Percentiles rank a stretch among this genome's conserved stretches.
Evolutionary conservation across 2,329 filamentous ascomycete genomes (phyloP).

Genomic region (Grosmannia clavigera): DNA sequence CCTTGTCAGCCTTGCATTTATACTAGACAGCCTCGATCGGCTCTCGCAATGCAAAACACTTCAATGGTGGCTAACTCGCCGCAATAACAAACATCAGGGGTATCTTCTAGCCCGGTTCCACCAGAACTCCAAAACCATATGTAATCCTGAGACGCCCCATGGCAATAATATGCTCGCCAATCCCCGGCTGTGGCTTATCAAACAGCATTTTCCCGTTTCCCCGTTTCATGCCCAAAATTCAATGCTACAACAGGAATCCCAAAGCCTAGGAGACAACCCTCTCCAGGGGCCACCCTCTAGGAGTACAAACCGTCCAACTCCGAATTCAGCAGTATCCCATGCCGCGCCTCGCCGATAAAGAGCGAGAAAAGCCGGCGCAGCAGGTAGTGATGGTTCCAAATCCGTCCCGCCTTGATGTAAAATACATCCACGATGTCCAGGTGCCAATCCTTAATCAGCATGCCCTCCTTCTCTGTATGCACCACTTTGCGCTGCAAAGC

Average conservation of each 20-base stretch:
- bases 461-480: slow-evolving; percentile 29
- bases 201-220: neutral
- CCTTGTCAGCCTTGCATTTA: too few species aligned
- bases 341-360: slow-evolving; percentile 35
- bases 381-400: slow-evolving; percentile 36
- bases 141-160: neutral
- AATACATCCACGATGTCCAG: slow-evolving; percentile 46
- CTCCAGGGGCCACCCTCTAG: too few species aligned
- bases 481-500: slow-evolving; percentile 36
- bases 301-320: neutral
- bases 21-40: too few species aligned
- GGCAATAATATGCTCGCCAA: neutral
- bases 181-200: too few species aligned
- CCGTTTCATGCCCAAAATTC: neutral
- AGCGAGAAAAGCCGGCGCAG: slow-evolving; percentile 42
- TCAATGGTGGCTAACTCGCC: too few species aligned
- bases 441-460: slow-evolving; percentile 43
- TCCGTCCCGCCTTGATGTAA: slow-evolving; percentile 27
- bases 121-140: neutral
- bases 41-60: too few species aligned
- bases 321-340: slow-evolving; percentile 9
- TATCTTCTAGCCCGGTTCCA: neutral
- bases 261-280: neutral
- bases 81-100: neutral
- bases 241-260: neutral